Evolutionary conservation across 23 red algal species (phyloP), one percentile per base, ranked within the genome.

Genomic region (Porphyridium purpureum): DNA sequence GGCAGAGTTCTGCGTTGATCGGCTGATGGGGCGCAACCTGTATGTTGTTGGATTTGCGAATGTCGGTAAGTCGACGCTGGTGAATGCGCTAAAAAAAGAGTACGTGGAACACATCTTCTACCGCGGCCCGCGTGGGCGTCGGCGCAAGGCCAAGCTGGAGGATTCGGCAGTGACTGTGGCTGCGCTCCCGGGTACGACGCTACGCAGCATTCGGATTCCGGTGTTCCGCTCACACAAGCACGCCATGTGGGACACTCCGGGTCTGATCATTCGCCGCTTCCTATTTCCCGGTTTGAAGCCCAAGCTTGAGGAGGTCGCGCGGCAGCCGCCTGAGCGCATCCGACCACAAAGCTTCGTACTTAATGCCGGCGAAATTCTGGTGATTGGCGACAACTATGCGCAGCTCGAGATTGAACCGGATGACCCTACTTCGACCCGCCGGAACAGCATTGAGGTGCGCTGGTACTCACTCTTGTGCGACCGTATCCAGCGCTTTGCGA

Each of bases 201-300:
- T 44, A 11, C 11, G 17, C 11, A 11, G 11, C 11, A 44, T 44
- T 17, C 11, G 38, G 17, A 44, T 44, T 17, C 38, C 38, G 38
- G 11, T 11, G 11, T 44, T 44, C 38, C 11, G 17, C 11, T 44
- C 38, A 44, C 38, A 44, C 38, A 44, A 44, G 38, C 38, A 44
- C 17, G 38, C 38, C 17, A 44, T 44, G 38, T 44, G 38, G 38
- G 38, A 44, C 38, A 44, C 38, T 44, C 38, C 38, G 17, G 38
- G 38, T 11, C 11, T 44, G 11, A 44, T 44, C 17, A 17, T 44
- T 44, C 38, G 11, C 38, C 11, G 38, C 11, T 44, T 11, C 17
- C 38, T 11, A 11, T 44, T 44, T 44, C 11, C 11, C 38, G 38
- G 38, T 17, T 17, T 44, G 38, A 17, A 44, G 11, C 11, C 38